A percentile compares a stretch with the other conserved stretches of the same genome.
These are phyloP conservation scores for Syncephalis plumigaleata DNA, from an alignment of 371 early-diverging fungal species.

Conservation along the genomic window DNA sequence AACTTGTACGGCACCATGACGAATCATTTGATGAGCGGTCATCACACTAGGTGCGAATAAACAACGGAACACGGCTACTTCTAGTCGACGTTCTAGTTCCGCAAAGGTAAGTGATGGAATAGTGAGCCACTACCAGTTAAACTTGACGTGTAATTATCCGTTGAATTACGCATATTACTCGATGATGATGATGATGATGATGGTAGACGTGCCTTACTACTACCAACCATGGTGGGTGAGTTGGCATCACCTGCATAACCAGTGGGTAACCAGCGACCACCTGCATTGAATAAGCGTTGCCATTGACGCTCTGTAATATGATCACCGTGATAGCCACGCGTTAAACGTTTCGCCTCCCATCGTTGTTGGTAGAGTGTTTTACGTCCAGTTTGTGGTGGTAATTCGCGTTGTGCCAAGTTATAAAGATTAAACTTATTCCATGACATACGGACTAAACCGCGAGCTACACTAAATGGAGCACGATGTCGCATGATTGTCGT, in stretches of 20 bases:
- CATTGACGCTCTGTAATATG: constrained; percentile 73
- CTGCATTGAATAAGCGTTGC: constrained; percentile 43
- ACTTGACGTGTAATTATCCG: background rate
- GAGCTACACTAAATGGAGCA: background rate
- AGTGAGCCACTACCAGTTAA: constrained; percentile 11
- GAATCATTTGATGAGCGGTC: constrained; percentile 66
- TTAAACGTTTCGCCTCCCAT: constrained; percentile 85
- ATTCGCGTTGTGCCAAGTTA: constrained; percentile 51
- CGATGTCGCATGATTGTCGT: background rate
- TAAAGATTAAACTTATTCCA: constrained; percentile 86
- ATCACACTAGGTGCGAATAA: constrained; percentile 77
- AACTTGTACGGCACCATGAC: constrained; percentile 74
- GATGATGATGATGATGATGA: too few relatives aligned
- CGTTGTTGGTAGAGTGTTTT: constrained; percentile 82
- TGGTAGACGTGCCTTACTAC: too few relatives aligned
- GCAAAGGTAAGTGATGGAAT: constrained; percentile 70
- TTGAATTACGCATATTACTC: background rate
- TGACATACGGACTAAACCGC: constrained; percentile 64
- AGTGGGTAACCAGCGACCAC: too few relatives aligned
- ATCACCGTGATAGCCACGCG: constrained; percentile 86
- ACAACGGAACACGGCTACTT: constrained; percentile 80
- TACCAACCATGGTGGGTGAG: too few relatives aligned
- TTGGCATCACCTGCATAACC: too few relatives aligned
- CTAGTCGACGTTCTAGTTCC: constrained; percentile 77
- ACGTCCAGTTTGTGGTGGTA: constrained; percentile 27